Evolutionary conservation across 331 rosid species (phyloP).

Genomic region (Pyrus hybrid): DNA sequence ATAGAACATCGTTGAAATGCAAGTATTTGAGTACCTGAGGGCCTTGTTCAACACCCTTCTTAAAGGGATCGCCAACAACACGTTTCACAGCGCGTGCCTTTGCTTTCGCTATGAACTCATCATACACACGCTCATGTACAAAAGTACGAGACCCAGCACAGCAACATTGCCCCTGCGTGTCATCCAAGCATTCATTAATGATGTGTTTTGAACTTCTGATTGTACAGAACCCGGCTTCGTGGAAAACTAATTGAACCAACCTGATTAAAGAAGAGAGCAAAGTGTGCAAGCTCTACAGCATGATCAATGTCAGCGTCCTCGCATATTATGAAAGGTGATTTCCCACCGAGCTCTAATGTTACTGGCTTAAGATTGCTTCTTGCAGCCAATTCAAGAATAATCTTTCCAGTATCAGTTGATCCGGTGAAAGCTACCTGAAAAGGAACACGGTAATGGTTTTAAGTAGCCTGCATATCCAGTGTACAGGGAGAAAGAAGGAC

Average conservation of each 20-base stretch:
- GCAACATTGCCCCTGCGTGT: constrained; percentile 74
- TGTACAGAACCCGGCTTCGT: not conserved
- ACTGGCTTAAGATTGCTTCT: constrained; percentile 74
- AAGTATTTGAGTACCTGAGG: constrained; percentile 54
- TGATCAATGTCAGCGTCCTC: constrained; percentile 67
- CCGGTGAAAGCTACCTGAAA: constrained; percentile 85
- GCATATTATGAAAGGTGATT: constrained; percentile 77
- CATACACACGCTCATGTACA: constrained; percentile 75
- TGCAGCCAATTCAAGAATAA: constrained; percentile 54
- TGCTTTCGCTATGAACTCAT: constrained; percentile 66
- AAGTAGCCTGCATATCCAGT: not conserved
- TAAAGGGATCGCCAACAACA: constrained; percentile 84
- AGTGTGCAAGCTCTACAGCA: constrained; percentile 80
- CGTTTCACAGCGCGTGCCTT: constrained; percentile 61
- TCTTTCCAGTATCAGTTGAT: constrained; percentile 57
- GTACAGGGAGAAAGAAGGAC: not conserved
- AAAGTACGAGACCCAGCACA: constrained; percentile 88
- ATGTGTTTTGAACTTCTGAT: not conserved
- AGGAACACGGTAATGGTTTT: not conserved
- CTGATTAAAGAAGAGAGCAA: constrained; percentile 78
- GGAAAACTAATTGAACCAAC: constrained; percentile 22
- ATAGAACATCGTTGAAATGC: not conserved
- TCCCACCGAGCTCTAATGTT: constrained; percentile 83
- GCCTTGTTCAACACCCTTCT: constrained; percentile 77
- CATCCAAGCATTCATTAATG: not conserved